Percentiles rank a stretch among this genome's conserved stretches.
Conservation (phyloP, 2,329 filamentous ascomycete genomes). For the Arachnopeziza araneosa region DNA sequence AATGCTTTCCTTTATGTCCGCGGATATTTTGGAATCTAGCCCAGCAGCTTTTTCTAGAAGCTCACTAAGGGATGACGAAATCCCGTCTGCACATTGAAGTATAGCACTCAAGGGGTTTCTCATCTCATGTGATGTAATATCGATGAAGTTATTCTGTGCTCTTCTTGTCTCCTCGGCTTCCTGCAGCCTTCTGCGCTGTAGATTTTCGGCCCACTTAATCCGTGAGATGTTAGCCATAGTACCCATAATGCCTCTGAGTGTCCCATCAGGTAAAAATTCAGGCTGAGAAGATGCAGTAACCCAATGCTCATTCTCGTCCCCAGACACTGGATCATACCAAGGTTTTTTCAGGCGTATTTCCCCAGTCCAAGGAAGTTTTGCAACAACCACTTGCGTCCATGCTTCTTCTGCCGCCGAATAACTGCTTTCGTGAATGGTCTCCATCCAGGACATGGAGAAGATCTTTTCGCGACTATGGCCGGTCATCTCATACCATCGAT, state of each 20-base stretch:
- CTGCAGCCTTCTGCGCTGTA: constrained; percentile 69
- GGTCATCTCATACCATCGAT: constrained; percentile 68
- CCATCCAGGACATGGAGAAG: constrained; percentile 63
- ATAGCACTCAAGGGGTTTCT: constrained; percentile 66
- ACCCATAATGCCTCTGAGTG: constrained; percentile 67
- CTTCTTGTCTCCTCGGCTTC: constrained; percentile 76
- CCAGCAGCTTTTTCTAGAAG: constrained; percentile 17
- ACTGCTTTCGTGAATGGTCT: constrained; percentile 62
- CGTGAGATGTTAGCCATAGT: constrained; percentile 73
- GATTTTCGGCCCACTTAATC: constrained; percentile 75
- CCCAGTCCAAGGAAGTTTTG: constrained; percentile 58
- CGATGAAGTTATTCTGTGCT: constrained; percentile 65
- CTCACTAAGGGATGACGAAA: constrained; percentile 40
- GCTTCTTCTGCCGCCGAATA: constrained; percentile 47
- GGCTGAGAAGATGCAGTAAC: constrained; percentile 63
- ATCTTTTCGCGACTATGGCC: constrained; percentile 54
- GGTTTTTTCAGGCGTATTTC: constrained; percentile 61
- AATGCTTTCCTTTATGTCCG: constrained; percentile 48
- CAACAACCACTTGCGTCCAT: constrained; percentile 56
- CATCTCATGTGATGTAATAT: constrained; percentile 69
- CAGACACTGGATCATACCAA: constrained; percentile 52
- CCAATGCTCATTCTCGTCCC: constrained; percentile 58
- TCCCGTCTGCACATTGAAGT: constrained; percentile 70
- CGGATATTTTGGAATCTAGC: constrained; percentile 39
- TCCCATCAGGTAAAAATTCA: constrained; percentile 56